Conservation (phyloP, 768 basidiomycete genomes). For the Gyrodon lividus region DNA sequence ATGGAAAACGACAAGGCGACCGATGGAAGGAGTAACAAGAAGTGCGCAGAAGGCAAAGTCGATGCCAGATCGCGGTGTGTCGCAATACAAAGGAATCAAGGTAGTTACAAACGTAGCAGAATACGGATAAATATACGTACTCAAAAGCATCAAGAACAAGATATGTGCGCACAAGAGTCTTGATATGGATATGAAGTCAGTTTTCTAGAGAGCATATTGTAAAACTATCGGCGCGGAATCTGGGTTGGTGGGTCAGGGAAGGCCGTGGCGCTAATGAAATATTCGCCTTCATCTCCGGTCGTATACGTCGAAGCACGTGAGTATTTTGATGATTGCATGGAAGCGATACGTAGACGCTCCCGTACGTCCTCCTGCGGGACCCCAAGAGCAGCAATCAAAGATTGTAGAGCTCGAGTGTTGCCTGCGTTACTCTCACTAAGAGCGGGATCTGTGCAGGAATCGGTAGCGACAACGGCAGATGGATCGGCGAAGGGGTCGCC, state of each 20-base stretch:
- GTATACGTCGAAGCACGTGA: slow-evolving; percentile 27
- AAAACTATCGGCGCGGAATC: slow-evolving; percentile 9
- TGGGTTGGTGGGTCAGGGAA: slow-evolving; percentile 32
- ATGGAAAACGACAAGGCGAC: slow-evolving; percentile 1
- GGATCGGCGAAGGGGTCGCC: slow-evolving; percentile 47
- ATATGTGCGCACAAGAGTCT: slow-evolving; percentile 6
- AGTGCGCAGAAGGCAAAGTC: slow-evolving; percentile 7
- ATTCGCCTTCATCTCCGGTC: slow-evolving; percentile 26
- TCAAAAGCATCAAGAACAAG: slow-evolving; percentile 12
- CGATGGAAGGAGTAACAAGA: slow-evolving; percentile 18
- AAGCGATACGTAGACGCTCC: slow-evolving; percentile 52
- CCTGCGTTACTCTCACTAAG: slow-evolving; percentile 32
- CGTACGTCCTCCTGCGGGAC: slow-evolving; percentile 45
- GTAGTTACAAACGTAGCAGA: slow-evolving; percentile 6
- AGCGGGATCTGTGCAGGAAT: slow-evolving; percentile 30
- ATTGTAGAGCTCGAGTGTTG: slow-evolving; percentile 56
- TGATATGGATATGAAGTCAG: slow-evolving; percentile 3
- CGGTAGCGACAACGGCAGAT: slow-evolving; percentile 18
- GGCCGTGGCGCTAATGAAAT: slow-evolving; percentile 24
- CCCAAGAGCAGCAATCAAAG: slow-evolving; percentile 68
- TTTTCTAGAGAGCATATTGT: not conserved
- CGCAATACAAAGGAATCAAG: slow-evolving; percentile 7
- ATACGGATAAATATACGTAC: slow-evolving; percentile 14
- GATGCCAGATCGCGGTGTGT: slow-evolving; percentile 15
- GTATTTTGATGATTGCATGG: slow-evolving; percentile 52